Conservation (phyloP, 441 rosid genomes). For the Gossypium schwendimanii region DNA sequence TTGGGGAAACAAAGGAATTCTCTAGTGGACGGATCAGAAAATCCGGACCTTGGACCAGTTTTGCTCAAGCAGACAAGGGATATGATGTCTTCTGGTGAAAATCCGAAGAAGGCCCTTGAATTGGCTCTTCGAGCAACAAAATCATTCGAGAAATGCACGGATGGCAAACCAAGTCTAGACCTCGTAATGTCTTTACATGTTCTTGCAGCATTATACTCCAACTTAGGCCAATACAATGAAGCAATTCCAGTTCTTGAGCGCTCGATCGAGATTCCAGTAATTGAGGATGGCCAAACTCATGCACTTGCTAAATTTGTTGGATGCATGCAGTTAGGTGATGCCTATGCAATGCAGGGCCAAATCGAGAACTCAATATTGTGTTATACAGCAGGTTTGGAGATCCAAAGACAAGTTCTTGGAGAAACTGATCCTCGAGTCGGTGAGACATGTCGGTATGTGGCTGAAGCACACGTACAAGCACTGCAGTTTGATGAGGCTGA, state of each 20-base stretch:
- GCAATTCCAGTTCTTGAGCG: slow-evolving; percentile 82
- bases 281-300: slow-evolving; percentile 75
- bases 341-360: slow-evolving; percentile 77
- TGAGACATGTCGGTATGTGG: slow-evolving; percentile 72
- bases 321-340: slow-evolving; percentile 94
- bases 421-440: slow-evolving; percentile 64
- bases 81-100: slow-evolving; percentile 63
- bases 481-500: slow-evolving; percentile 75
- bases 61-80: slow-evolving; percentile 62
- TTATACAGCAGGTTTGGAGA: slow-evolving; percentile 82
- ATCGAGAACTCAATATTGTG: slow-evolving; percentile 68
- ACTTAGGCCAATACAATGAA: slow-evolving; percentile 49
- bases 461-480: slow-evolving; percentile 85
- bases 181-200: slow-evolving; percentile 76
- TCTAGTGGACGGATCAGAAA: slow-evolving; percentile 27
- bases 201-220: slow-evolving; percentile 58
- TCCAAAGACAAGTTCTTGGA: slow-evolving; percentile 74
- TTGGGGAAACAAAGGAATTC: slow-evolving; percentile 36
- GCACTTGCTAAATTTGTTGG: slow-evolving; percentile 89
- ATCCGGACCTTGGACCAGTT: slow-evolving; percentile 58
- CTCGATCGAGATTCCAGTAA: slow-evolving; percentile 59
- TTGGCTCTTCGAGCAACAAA: slow-evolving; percentile 47
- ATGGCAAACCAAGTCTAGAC: slow-evolving; percentile 47
- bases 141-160: slow-evolving; percentile 46
- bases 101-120: slow-evolving; percentile 53